A percentile compares a stretch with the other conserved stretches of the same genome.
Evolutionary conservation across 139 green algal genomes (phyloP).

Genomic region (Astrephomene gubernaculifera): DNA sequence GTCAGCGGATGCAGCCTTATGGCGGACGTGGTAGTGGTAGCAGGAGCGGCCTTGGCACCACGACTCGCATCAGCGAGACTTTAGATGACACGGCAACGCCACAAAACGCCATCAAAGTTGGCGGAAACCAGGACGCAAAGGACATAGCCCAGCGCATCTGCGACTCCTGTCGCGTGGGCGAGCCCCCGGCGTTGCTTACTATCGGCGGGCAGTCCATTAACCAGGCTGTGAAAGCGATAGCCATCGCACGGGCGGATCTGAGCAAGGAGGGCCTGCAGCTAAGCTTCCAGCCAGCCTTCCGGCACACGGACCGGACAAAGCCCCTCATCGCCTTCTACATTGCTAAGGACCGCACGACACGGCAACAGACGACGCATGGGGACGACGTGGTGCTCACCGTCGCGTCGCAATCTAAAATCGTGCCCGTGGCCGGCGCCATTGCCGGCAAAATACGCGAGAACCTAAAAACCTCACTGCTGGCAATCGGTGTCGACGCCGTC

Average conservation of each 20-base stretch:
- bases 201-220: conserved; percentile 68
- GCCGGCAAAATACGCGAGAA: conserved; percentile 49
- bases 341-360: conserved; percentile 42
- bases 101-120: conserved; percentile 50
- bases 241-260: conserved; percentile 52
- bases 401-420: conserved; percentile 27
- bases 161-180: conserved; percentile 11
- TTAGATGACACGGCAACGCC: conserved; percentile 40
- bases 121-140: conserved; percentile 41
- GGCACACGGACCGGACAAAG: conserved; percentile 62
- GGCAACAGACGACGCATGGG: conserved; percentile 1
- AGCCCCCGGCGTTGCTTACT: conserved; percentile 66
- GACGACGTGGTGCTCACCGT: conserved; percentile 41
- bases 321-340: conserved; percentile 74
- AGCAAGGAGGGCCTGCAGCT: conserved; percentile 54
- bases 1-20: conserved; percentile 24
- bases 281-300: conserved; percentile 76
- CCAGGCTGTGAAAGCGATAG: conserved; percentile 69
- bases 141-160: conserved; percentile 47
- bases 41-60: background rate
- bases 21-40: background rate
- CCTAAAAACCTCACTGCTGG: conserved; percentile 37
- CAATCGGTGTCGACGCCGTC: conserved; percentile 71
- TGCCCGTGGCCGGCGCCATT: conserved; percentile 47
- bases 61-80: conserved; percentile 29